Percentiles rank a stretch among this genome's conserved stretches.
Evolutionary conservation across 1,284 basidiomycete genomes (phyloP).

Genomic region (Cryptococcus amylolentus): DNA sequence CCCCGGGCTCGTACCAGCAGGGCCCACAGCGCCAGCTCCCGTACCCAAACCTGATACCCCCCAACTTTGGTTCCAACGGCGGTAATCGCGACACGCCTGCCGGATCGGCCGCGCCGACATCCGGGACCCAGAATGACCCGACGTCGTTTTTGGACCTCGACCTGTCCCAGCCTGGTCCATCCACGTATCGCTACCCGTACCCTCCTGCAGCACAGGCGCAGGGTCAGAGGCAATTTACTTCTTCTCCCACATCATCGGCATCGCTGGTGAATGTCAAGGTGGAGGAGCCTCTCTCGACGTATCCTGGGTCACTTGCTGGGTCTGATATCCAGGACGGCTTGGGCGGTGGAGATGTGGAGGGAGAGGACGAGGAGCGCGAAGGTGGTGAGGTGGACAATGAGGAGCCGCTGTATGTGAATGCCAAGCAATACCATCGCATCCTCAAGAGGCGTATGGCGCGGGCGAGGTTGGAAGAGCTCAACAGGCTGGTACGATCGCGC

Average conservation of each 20-base stretch:
- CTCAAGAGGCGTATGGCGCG: slow-evolving; percentile 84
- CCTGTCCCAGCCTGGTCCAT: slow-evolving; percentile 30
- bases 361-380: slow-evolving; percentile 20
- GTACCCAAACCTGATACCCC: slow-evolving; percentile 13
- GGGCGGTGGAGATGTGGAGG: not conserved
- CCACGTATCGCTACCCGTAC: slow-evolving; percentile 16
- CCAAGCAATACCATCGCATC: slow-evolving; percentile 95
- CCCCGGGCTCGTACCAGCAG: slow-evolving; percentile 6
- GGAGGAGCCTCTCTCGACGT: not conserved
- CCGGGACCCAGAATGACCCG: slow-evolving; percentile 13
- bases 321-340: slow-evolving; percentile 13
- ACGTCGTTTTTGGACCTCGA: slow-evolving; percentile 31
- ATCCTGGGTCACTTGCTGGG: slow-evolving; percentile 3
- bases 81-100: not conserved
- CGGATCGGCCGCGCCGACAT: slow-evolving; percentile 3
- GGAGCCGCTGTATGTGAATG: slow-evolving; percentile 94
- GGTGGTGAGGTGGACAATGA: slow-evolving; percentile 61
- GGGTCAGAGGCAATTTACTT: not conserved
- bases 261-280: not conserved
- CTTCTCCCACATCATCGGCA: not conserved
- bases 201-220: not conserved
- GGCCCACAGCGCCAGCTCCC: slow-evolving; percentile 5
- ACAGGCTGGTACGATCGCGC: slow-evolving; percentile 80
- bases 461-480: slow-evolving; percentile 84
- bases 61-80: slow-evolving; percentile 8